Conservation (phyloP, 163 green algal species). For the Dunaliella salina region DNA sequence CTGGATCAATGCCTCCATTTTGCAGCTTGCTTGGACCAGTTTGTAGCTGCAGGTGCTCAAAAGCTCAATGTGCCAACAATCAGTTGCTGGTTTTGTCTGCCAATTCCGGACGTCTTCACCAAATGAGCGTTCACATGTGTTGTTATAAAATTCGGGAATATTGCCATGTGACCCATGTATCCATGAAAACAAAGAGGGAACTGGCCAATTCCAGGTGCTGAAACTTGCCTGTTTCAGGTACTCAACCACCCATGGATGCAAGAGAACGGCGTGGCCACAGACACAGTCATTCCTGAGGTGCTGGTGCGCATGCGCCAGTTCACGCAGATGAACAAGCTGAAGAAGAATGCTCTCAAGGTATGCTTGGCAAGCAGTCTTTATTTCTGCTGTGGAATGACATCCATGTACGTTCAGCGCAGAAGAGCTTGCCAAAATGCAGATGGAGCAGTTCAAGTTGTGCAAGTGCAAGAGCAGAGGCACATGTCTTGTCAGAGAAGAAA, state of each 20-base stretch:
- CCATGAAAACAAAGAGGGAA: too few relatives aligned
- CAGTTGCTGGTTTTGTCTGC: too few relatives aligned
- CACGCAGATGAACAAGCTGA: slow-evolving; percentile 91
- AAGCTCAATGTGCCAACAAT: too few relatives aligned
- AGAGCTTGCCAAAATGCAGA: neutral
- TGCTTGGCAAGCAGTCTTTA: neutral
- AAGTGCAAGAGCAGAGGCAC: too few relatives aligned
- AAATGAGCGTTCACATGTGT: too few relatives aligned
- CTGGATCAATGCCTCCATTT: too few relatives aligned
- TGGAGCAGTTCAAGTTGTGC: neutral
- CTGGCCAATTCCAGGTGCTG: too few relatives aligned
- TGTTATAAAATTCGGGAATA: too few relatives aligned
- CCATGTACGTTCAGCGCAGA: neutral
- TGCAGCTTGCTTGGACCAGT: too few relatives aligned
- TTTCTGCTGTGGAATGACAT: neutral
- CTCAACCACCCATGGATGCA: slow-evolving; percentile 43
- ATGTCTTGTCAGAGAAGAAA: neutral
- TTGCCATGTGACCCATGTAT: too few relatives aligned
- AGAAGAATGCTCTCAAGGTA: slow-evolving; percentile 86
- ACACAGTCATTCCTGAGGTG: slow-evolving; percentile 84
- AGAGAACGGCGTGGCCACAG: slow-evolving; percentile 64
- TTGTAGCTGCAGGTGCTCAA: too few relatives aligned
- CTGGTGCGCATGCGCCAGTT: slow-evolving; percentile 85
- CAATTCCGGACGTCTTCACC: too few relatives aligned
- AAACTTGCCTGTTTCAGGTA: slow-evolving; percentile 17